Evolutionary conservation across 768 basidiomycete species (phyloP).

Genomic region (Suillus alpinus): DNA sequence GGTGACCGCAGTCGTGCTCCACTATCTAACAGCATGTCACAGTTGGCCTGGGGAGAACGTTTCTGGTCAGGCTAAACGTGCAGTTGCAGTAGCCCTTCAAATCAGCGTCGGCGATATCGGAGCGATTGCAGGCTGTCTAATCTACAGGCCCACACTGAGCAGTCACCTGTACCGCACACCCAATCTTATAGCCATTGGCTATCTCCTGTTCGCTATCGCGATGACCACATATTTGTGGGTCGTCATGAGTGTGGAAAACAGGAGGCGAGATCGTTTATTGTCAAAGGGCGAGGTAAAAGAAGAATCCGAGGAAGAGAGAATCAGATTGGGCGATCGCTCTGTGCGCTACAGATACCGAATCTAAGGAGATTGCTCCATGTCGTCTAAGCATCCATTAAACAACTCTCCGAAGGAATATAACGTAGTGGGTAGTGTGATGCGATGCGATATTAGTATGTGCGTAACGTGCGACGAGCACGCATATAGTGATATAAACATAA

Average conservation of each 20-base stretch:
- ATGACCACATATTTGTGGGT: conserved; percentile 44
- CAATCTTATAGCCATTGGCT: conserved; percentile 60
- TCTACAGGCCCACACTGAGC: conserved; percentile 51
- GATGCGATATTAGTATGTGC: conserved; percentile 7
- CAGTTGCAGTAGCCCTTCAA: conserved; percentile 60
- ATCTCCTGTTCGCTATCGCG: conserved; percentile 45
- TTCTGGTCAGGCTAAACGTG: conserved; percentile 66
- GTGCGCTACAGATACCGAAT: conserved; percentile 28
- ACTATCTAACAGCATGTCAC: not conserved
- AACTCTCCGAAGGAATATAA: conserved; percentile 18
- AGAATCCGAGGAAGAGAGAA: conserved; percentile 21
- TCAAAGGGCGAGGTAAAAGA: conserved; percentile 15
- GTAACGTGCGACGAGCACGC: conserved; percentile 1
- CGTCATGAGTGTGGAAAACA: conserved; percentile 52
- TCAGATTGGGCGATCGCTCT: conserved; percentile 29
- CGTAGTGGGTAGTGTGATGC: conserved; percentile 12
- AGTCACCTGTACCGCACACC: conserved; percentile 49
- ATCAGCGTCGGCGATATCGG: conserved; percentile 63
- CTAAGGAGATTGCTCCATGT: conserved; percentile 8
- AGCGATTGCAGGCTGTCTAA: conserved; percentile 53
- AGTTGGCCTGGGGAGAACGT: conserved; percentile 67
- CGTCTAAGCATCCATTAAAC: conserved; percentile 4
- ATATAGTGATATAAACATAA: conserved; percentile 6
- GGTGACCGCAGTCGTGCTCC: not conserved
- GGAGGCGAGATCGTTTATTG: conserved; percentile 34